These are phyloP conservation scores for Hymenoscyphus scutula DNA, from an alignment of 2,329 filamentous ascomycete genomes.

Conservation along the genomic window DNA sequence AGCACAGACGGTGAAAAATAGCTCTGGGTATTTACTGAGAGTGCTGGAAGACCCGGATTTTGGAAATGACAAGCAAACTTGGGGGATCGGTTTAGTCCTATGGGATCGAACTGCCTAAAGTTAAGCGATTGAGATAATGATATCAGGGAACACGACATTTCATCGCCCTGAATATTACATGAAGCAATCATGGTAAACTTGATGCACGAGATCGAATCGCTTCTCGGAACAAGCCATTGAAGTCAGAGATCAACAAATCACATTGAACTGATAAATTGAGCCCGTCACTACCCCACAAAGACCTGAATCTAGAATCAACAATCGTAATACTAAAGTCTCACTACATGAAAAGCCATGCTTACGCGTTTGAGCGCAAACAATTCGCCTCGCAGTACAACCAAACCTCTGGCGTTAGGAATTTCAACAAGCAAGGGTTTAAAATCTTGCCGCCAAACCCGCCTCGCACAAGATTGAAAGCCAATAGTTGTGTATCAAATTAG, in stretches of 20 bases:
- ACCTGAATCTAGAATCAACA: neutral
- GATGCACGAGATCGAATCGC: no score
- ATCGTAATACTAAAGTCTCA: neutral
- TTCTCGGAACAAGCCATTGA: no score
- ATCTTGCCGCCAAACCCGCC: neutral
- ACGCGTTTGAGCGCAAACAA: neutral
- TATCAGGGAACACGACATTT: no score
- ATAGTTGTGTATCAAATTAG: neutral
- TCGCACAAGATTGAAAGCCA: neutral
- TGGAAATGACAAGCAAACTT: conserved; percentile 70
- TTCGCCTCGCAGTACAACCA: neutral
- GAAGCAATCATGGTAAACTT: no score
- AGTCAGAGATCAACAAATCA: neutral
- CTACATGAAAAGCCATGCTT: neutral
- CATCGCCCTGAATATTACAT: no score
- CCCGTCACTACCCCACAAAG: neutral
- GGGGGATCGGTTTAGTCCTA: conserved; percentile 61
- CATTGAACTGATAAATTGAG: neutral
- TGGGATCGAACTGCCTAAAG: no score
- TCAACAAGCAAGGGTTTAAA: neutral
- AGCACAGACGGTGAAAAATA: conserved; percentile 82
- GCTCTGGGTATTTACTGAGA: conserved; percentile 93
- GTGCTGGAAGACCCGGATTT: conserved; percentile 79
- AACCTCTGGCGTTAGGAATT: neutral
- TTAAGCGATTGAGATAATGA: no score